phyloP scores from a whole-genome alignment of 192 early-diverging fungal genomes.

The Rhizophagus clarus region DNA sequence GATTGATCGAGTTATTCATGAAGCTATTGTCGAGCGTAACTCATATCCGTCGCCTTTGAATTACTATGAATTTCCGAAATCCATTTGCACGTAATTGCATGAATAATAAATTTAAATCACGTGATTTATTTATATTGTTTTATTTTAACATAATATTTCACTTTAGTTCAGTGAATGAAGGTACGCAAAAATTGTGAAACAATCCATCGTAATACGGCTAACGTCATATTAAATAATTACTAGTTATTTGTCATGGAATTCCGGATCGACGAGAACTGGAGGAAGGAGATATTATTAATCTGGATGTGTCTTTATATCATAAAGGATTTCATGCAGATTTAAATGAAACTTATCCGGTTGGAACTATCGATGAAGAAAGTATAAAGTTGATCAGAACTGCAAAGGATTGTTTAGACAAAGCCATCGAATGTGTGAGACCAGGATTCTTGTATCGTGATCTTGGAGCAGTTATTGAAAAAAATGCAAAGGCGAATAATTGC shows the following conservation, averaged over 20 bases:
- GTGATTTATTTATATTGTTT: neutral
- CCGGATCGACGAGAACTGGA: slow-evolving; percentile 90
- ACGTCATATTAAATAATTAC: neutral
- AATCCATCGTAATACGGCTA: neutral
- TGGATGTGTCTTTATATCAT: slow-evolving; percentile 88
- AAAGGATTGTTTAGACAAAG: slow-evolving; percentile 86
- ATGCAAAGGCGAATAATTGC: slow-evolving; percentile 83
- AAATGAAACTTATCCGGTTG: slow-evolving; percentile 92
- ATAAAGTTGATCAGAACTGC: slow-evolving; percentile 78
- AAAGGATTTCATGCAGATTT: slow-evolving; percentile 96
- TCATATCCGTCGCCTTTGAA: slow-evolving; percentile 96
- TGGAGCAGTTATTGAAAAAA: slow-evolving; percentile 85
- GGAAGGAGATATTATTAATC: slow-evolving; percentile 96
- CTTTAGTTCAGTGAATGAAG: slow-evolving; percentile 50
- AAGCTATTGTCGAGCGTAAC: slow-evolving; percentile 88
- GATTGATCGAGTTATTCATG: slow-evolving; percentile 94
- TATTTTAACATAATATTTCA: slow-evolving; percentile 1
- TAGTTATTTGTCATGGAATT: slow-evolving; percentile 97
- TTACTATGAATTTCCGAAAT: slow-evolving; percentile 96
- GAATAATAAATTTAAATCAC: slow-evolving; percentile 14
- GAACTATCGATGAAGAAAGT: slow-evolving; percentile 79
- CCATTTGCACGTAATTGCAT: slow-evolving; percentile 78
- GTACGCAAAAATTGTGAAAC: slow-evolving; percentile 21
- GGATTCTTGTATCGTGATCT: slow-evolving; percentile 91
- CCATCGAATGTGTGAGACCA: slow-evolving; percentile 91